phyloP scores from a whole-genome alignment of 2,329 filamentous ascomycete species.

The Thelonectria olida region DNA sequence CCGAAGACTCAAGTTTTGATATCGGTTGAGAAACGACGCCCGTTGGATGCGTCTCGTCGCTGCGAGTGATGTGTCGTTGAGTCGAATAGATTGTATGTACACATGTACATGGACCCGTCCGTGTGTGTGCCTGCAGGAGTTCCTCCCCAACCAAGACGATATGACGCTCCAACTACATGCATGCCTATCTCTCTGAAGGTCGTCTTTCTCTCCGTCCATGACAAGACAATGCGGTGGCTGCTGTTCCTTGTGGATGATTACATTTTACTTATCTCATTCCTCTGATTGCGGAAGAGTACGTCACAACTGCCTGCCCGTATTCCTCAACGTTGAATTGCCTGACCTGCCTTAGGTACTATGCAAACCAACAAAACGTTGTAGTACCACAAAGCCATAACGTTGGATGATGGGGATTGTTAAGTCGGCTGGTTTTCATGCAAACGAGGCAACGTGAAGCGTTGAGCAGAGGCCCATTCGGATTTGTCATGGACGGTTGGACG shows the following conservation, averaged over 20 bases:
- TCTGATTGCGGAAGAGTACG: constrained; percentile 5
- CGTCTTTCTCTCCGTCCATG: not conserved
- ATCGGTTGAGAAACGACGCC: not conserved
- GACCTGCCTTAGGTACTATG: not conserved
- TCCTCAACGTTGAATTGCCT: constrained; percentile 21
- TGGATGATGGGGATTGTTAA: not conserved
- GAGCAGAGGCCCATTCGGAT: not conserved
- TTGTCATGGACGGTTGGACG: constrained; percentile 7
- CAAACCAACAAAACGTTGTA: constrained; percentile 8
- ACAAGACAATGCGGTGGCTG: not conserved
- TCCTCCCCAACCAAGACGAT: not conserved
- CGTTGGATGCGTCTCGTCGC: not conserved
- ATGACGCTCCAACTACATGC: constrained; percentile 5
- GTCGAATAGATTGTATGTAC: too few relatives aligned
- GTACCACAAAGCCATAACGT: not conserved
- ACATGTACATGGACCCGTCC: not conserved
- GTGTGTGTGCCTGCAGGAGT: constrained; percentile 23
- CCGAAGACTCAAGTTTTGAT: not conserved
- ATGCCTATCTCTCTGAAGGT: constrained; percentile 4
- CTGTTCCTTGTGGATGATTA: not conserved
- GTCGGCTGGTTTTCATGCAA: not conserved
- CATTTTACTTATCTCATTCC: constrained; percentile 8
- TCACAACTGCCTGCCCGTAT: constrained; percentile 2
- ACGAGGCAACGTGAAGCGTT: not conserved
- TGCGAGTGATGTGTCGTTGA: too few relatives aligned